phyloP scores from a whole-genome alignment of 257 asterid species.

The Haberlea rhodopensis region DNA sequence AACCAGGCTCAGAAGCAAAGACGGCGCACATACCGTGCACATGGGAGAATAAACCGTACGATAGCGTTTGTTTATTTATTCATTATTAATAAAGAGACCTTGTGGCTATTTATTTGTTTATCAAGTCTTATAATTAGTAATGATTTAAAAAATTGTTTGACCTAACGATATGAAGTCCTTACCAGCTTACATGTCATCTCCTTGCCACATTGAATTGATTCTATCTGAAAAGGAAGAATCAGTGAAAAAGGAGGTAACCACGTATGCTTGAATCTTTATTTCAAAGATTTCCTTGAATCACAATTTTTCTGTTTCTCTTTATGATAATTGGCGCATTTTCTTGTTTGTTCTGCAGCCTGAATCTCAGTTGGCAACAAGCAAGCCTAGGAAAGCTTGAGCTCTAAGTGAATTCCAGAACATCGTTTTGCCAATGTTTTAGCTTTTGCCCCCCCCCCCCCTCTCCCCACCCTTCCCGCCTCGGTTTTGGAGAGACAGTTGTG shows the following conservation, averaged over 20 bases:
- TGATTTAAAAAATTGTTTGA: neutral
- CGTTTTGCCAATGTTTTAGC: neutral
- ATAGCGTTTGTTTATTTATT: neutral
- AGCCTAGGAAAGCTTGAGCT: conserved; percentile 52
- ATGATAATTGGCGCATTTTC: neutral
- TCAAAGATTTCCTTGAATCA: neutral
- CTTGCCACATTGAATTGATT: conserved; percentile 85
- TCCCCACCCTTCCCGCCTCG: too few species aligned
- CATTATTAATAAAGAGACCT: neutral
- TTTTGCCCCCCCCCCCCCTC: neutral
- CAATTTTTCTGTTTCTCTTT: neutral
- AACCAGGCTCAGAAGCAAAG: conserved; percentile 90
- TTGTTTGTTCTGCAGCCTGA: conserved; percentile 45
- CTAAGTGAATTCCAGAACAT: neutral
- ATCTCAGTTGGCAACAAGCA: conserved; percentile 55
- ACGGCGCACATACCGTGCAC: conserved; percentile 84
- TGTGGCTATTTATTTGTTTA: neutral
- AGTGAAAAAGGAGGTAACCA: conserved; percentile 70
- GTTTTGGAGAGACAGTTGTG: neutral
- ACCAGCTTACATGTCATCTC: conserved; percentile 87
- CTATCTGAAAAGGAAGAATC: conserved; percentile 69
- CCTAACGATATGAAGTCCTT: neutral
- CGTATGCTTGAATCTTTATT: neutral
- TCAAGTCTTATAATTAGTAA: neutral
- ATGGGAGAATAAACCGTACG: conserved; percentile 75